phyloP scores from a whole-genome alignment of 257 asterid genomes.

The Ilex aquifolium region DNA sequence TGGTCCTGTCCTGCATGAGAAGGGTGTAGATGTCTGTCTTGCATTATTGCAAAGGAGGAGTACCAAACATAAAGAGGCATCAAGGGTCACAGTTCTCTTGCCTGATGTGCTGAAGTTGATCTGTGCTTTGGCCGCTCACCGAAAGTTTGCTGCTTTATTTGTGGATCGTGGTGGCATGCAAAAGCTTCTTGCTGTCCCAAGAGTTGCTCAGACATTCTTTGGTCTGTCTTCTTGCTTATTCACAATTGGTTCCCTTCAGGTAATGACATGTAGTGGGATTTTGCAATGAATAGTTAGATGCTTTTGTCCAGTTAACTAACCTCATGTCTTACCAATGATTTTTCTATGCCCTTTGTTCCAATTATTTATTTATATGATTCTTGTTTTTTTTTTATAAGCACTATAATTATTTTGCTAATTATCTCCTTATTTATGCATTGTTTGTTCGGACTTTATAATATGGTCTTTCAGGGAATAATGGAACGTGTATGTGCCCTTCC shows the following conservation, averaged over 20 bases:
- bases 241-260: constrained; percentile 95
- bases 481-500: constrained; percentile 98
- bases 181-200: constrained; percentile 70
- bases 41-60: constrained; percentile 66
- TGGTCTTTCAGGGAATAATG: constrained; percentile 76
- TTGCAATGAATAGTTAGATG: too few relatives aligned
- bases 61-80: constrained; percentile 60
- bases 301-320: too few relatives aligned
- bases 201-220: constrained; percentile 57
- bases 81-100: constrained; percentile 39
- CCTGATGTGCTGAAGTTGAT: constrained; percentile 86
- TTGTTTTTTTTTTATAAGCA: not conserved
- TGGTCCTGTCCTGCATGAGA: constrained; percentile 95
- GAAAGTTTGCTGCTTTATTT: constrained; percentile 84
- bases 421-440: not conserved
- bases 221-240: constrained; percentile 92
- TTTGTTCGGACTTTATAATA: constrained; percentile 6
- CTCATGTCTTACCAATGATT: constrained; percentile 6
- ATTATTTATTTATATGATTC: not conserved
- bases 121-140: constrained; percentile 91
- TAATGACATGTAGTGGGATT: constrained; percentile 13
- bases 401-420: too few relatives aligned
- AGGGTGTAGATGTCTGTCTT: constrained; percentile 94
- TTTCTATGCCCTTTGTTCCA: constrained; percentile 10
- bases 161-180: constrained; percentile 97